Conservation (phyloP, 2,329 filamentous ascomycete species). For the Apiospora aurea region DNA sequence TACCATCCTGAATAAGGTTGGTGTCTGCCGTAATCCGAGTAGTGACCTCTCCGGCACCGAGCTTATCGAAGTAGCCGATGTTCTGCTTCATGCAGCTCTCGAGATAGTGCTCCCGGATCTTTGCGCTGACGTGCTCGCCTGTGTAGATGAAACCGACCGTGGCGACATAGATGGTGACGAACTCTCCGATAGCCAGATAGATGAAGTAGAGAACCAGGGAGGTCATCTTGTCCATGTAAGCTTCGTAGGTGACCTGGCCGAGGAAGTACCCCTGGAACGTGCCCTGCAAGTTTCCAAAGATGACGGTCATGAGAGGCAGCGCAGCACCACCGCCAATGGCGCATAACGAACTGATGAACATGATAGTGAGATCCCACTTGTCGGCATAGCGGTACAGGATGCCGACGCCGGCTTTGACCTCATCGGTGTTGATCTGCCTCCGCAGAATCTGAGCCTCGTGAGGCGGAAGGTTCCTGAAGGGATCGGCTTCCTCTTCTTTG, state of each 20-base stretch:
- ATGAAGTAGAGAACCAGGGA: conserved; percentile 81
- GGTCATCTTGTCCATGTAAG: conserved; percentile 67
- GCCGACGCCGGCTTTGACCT: conserved; percentile 68
- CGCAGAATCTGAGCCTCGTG: conserved; percentile 72
- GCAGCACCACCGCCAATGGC: conserved; percentile 77
- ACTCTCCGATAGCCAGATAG: conserved; percentile 83
- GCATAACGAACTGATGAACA: conserved; percentile 65
- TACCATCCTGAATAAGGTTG: conserved; percentile 90
- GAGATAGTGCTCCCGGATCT: conserved; percentile 84
- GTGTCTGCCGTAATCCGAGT: conserved; percentile 94
- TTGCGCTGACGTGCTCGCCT: conserved; percentile 79
- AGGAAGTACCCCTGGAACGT: conserved; percentile 72
- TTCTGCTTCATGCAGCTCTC: conserved; percentile 86
- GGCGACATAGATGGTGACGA: conserved; percentile 77
- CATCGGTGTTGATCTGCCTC: conserved; percentile 71
- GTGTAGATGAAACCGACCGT: conserved; percentile 92
- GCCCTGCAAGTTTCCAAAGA: conserved; percentile 80
- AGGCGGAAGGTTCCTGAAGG: conserved; percentile 67
- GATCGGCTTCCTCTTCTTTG: conserved; percentile 56
- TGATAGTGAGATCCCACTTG: conserved; percentile 68
- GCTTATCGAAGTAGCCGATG: conserved; percentile 91
- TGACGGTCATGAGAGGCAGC: conserved; percentile 79
- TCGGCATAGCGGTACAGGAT: conserved; percentile 76
- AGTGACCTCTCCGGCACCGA: conserved; percentile 91
- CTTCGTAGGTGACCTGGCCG: conserved; percentile 47